phyloP scores from a whole-genome alignment of 108 stramenopile genomes.

The Seminavis robusta region DNA sequence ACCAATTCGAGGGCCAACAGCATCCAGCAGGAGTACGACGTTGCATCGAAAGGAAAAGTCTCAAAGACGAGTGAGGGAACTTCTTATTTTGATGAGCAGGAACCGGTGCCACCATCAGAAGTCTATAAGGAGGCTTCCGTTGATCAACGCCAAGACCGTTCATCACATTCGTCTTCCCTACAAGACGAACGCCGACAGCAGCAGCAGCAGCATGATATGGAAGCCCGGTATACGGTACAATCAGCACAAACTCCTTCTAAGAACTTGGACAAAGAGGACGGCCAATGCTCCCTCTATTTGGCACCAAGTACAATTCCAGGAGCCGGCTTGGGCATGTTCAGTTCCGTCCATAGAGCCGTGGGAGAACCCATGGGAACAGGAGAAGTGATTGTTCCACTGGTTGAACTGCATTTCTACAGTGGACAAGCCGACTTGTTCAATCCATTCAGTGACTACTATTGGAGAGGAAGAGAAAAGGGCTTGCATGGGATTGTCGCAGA shows the following conservation, averaged over 20 bases:
- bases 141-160: no score
- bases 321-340: constrained; percentile 71
- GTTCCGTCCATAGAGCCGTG: constrained; percentile 21
- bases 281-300: constrained; percentile 53
- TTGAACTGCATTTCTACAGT: constrained; percentile 2
- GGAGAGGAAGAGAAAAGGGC: constrained; percentile 25
- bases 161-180: no score
- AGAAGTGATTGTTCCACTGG: constrained; percentile 9
- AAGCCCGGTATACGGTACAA: background rate
- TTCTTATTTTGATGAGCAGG: no score
- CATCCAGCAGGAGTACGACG: no score
- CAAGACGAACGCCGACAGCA: background rate
- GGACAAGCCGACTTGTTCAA: constrained; percentile 20
- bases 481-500: constrained; percentile 5
- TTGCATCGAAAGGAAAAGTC: no score
- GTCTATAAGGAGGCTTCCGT: no score
- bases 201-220: background rate
- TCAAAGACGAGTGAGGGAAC: no score
- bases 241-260: background rate
- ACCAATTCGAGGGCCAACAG: no score
- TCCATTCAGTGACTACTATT: constrained; percentile 40
- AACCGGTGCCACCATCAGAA: no score
- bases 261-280: background rate
- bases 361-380: constrained; percentile 7
- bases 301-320: constrained; percentile 63